phyloP scores from a whole-genome alignment of 2,329 filamentous ascomycete species.

The Lasiodiplodia sp. region DNA sequence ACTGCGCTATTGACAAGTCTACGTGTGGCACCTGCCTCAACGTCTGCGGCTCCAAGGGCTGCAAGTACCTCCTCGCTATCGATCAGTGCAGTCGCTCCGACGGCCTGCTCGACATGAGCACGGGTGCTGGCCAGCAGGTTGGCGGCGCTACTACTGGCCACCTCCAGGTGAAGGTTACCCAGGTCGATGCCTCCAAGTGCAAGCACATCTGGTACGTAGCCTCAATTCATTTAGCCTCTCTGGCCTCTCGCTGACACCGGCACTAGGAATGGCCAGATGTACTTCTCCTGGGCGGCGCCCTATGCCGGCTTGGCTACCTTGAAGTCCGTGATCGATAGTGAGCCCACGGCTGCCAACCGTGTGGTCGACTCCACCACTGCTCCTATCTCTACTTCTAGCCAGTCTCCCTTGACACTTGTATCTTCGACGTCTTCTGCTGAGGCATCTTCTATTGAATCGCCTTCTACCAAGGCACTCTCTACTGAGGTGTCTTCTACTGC shows the following conservation, averaged over 20 bases:
- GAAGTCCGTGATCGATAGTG: neutral
- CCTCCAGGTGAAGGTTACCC: slow-evolving; percentile 15
- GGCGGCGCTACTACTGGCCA: slow-evolving; percentile 20
- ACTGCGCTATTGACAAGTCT: slow-evolving; percentile 52
- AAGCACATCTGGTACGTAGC: slow-evolving; percentile 17
- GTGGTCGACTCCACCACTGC: neutral
- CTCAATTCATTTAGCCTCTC: neutral
- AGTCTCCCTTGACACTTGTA: neutral
- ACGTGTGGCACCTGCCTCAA: slow-evolving; percentile 63
- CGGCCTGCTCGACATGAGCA: slow-evolving; percentile 24
- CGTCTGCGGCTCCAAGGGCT: slow-evolving; percentile 93
- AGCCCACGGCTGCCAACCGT: neutral
- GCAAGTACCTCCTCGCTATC: slow-evolving; percentile 94
- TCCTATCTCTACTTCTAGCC: neutral
- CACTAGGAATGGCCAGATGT: slow-evolving; percentile 22
- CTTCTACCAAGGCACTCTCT: too few relatives aligned
- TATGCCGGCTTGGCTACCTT: slow-evolving; percentile 13
- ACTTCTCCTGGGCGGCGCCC: slow-evolving; percentile 5
- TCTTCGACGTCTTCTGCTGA: neutral
- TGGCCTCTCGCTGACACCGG: neutral
- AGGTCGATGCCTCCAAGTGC: slow-evolving; percentile 20
- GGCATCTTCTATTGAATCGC: too few relatives aligned
- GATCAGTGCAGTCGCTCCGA: slow-evolving; percentile 59
- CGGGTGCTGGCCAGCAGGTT: slow-evolving; percentile 23
- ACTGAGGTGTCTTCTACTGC: neutral